Evolutionary conservation across 2,329 filamentous ascomycete species (phyloP).

Genomic region (Albifimbria verrucaria): DNA sequence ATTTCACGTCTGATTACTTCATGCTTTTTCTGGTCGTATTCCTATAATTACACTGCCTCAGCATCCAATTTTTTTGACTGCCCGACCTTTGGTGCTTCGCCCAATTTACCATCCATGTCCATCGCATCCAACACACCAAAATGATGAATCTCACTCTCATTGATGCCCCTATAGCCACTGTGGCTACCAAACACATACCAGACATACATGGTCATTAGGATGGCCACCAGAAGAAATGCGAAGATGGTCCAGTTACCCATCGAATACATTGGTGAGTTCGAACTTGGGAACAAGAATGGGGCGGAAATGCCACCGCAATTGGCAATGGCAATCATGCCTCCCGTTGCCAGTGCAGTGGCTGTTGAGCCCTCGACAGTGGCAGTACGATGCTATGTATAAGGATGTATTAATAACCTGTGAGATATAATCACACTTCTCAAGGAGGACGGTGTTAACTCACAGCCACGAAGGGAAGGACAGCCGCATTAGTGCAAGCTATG

Average conservation of each 20-base stretch:
- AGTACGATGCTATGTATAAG: slow-evolving; percentile 22
- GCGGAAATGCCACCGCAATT: slow-evolving; percentile 31
- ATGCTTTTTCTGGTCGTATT: not conserved
- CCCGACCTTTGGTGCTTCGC: slow-evolving; percentile 12
- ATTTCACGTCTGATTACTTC: not conserved
- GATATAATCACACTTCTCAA: not conserved
- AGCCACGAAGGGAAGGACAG: slow-evolving; percentile 28
- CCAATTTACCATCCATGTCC: slow-evolving; percentile 13
- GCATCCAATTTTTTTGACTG: slow-evolving; percentile 9
- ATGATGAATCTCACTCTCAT: slow-evolving; percentile 13
- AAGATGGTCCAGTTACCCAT: slow-evolving; percentile 33
- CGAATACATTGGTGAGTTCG: slow-evolving; percentile 25
- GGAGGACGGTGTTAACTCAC: slow-evolving; percentile 15
- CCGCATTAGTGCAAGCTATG: slow-evolving; percentile 29
- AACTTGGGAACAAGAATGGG: slow-evolving; percentile 28
- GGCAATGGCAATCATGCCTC: slow-evolving; percentile 30
- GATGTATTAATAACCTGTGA: not conserved
- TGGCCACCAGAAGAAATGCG: slow-evolving; percentile 22
- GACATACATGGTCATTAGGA: slow-evolving; percentile 20
- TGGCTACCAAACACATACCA: slow-evolving; percentile 29
- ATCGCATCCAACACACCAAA: slow-evolving; percentile 19
- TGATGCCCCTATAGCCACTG: slow-evolving; percentile 25
- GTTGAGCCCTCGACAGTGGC: slow-evolving; percentile 29
- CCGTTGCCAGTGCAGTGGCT: slow-evolving; percentile 28
- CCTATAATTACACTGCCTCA: slow-evolving; percentile 1